These are phyloP conservation scores for Coprinopsis cinerea DNA, from an alignment of 768 basidiomycete genomes.

Conservation along the genomic window DNA sequence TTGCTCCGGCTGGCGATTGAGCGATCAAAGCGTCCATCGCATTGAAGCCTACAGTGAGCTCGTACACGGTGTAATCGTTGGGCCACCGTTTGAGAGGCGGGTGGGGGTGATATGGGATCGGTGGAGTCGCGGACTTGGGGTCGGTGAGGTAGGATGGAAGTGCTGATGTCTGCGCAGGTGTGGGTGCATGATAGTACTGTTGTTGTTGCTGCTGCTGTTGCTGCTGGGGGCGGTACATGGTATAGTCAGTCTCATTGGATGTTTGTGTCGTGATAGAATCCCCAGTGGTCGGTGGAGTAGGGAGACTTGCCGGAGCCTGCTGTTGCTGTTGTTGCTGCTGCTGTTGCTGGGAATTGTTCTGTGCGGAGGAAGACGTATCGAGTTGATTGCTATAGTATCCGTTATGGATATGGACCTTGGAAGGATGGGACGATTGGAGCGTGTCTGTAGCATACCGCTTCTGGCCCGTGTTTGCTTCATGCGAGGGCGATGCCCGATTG, in stretches of 20 bases:
- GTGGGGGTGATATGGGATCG: conserved; percentile 49
- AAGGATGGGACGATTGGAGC: conserved; percentile 8
- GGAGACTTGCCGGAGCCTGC: conserved; percentile 7
- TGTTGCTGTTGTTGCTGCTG: no score
- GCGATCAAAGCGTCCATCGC: conserved; percentile 39
- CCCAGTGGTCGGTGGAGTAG: conserved; percentile 9
- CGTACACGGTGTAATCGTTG: conserved; percentile 67
- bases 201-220: conserved; percentile 12
- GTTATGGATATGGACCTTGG: conserved; percentile 27
- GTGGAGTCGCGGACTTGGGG: conserved; percentile 10
- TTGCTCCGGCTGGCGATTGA: conserved; percentile 30
- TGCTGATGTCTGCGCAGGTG: conserved; percentile 12
- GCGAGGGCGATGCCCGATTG: not conserved
- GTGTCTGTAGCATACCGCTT: conserved; percentile 22
- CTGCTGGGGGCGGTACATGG: conserved; percentile 9
- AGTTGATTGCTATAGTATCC: conserved; percentile 11
- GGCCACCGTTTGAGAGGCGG: conserved; percentile 71
- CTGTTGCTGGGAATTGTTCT: no score
- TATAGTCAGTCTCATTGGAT: conserved; percentile 8
- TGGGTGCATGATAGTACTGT: conserved; percentile 10
- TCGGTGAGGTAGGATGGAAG: conserved; percentile 15
- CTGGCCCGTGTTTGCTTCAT: conserved; percentile 6
- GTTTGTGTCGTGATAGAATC: conserved; percentile 9
- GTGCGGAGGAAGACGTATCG: not conserved
- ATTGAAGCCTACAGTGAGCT: conserved; percentile 56